Evolutionary conservation across 1,284 basidiomycete species (phyloP).

Genomic region (Puccinia coronata): DNA sequence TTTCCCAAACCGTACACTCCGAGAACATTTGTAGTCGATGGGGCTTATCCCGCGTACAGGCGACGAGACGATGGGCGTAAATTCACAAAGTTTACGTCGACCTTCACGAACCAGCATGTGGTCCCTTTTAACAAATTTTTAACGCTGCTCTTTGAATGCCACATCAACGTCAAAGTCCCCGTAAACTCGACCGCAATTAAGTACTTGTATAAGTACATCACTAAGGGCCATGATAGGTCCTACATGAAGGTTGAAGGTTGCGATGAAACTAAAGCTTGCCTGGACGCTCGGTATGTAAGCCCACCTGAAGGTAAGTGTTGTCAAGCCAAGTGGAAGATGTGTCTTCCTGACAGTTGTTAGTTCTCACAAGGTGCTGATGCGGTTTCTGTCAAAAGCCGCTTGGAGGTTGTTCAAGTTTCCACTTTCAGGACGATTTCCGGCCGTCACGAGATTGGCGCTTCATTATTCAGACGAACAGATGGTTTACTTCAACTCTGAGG

Average conservation of each 20-base stretch:
- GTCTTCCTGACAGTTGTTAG: no score
- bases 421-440: slow-evolving; percentile 54
- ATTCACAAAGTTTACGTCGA: slow-evolving; percentile 52
- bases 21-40: no score
- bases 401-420: slow-evolving; percentile 60
- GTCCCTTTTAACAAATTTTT: slow-evolving; percentile 27
- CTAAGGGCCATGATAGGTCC: slow-evolving; percentile 1
- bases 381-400: slow-evolving; percentile 53
- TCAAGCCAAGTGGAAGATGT: no score
- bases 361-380: background rate
- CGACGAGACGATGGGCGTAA: background rate
- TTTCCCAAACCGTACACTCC: no score
- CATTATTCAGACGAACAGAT: background rate
- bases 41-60: background rate
- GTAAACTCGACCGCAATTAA: background rate
- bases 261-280: slow-evolving; percentile 1
- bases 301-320: background rate
- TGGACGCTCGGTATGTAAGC: slow-evolving; percentile 4
- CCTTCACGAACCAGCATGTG: slow-evolving; percentile 43
- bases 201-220: slow-evolving; percentile 36
- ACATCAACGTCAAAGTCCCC: slow-evolving; percentile 32
- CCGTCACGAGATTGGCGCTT: background rate
- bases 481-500: background rate
- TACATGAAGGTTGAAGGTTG: background rate
- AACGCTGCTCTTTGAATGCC: background rate